A percentile compares a stretch with the other conserved stretches of the same genome.
These are phyloP conservation scores for Dipteronia sinensis DNA, from an alignment of 345 rosid genomes.

Conservation along the genomic window DNA sequence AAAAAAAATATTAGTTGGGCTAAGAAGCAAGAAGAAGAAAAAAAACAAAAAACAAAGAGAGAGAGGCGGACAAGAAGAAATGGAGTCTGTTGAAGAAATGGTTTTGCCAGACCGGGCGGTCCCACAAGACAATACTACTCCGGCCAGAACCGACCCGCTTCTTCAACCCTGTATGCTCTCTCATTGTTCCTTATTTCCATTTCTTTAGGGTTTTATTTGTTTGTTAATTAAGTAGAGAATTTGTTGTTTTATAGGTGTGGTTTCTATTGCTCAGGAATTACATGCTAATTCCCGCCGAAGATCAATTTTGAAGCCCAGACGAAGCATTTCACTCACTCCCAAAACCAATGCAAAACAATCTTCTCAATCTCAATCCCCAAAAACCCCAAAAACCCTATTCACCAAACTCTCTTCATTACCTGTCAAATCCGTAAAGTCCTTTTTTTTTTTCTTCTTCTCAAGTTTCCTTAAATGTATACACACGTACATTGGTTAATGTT, in stretches of 20 bases:
- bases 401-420: slow-evolving; percentile 5
- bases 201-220: background rate
- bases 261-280: too few species aligned
- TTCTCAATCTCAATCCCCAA: background rate
- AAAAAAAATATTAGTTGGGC: too few species aligned
- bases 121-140: too few species aligned
- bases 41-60: too few species aligned
- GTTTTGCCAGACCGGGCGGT: too few species aligned
- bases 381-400: background rate
- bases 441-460: background rate
- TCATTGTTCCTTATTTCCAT: too few species aligned
- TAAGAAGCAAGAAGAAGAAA: too few species aligned
- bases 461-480: background rate
- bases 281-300: background rate
- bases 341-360: background rate
- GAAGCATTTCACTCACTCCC: background rate
- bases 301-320: background rate
- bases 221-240: background rate
- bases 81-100: too few species aligned
- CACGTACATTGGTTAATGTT: background rate
- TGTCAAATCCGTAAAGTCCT: background rate
- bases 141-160: too few species aligned
- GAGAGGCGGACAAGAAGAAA: too few species aligned
- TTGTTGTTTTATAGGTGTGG: too few species aligned
- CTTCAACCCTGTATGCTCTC: too few species aligned